These are phyloP conservation scores for Scenedesmus sp. DNA, from an alignment of 163 green algal genomes.

Conservation along the genomic window DNA sequence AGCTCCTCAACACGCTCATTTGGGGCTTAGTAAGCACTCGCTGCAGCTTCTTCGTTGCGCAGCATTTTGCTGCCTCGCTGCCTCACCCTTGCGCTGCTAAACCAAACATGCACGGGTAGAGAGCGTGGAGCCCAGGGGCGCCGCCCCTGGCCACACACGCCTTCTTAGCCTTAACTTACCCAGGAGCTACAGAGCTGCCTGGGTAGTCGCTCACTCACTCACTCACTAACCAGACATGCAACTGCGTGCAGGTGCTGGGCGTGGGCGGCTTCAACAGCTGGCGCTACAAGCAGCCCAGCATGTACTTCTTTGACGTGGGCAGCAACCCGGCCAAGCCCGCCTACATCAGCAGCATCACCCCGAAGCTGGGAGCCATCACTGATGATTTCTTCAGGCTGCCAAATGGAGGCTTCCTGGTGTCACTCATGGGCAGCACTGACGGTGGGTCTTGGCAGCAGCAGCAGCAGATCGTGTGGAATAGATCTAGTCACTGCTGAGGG, in stretches of 20 bases:
- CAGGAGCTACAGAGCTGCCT: too few species aligned
- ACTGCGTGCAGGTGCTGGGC: constrained; percentile 23
- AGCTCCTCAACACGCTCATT: neutral
- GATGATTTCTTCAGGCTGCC: constrained; percentile 48
- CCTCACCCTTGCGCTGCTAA: too few species aligned
- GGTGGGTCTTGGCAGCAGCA: neutral
- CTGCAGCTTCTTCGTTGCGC: too few species aligned
- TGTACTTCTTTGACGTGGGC: constrained; percentile 48
- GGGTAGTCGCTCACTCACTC: too few species aligned
- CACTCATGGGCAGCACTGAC: constrained; percentile 34
- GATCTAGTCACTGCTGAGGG: neutral
- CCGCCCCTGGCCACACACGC: too few species aligned
- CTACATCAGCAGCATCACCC: constrained; percentile 36
- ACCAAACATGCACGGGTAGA: too few species aligned
- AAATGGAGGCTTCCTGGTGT: constrained; percentile 47
- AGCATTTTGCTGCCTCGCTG: too few species aligned
- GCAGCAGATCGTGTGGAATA: neutral
- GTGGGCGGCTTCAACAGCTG: constrained; percentile 46
- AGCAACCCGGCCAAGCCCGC: neutral
- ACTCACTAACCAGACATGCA: neutral
- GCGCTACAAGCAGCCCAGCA: constrained; percentile 41
- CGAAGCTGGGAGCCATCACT: constrained; percentile 9
- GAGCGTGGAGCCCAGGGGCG: too few species aligned
- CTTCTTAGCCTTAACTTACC: too few species aligned
- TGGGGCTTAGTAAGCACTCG: neutral